A percentile compares a stretch with the other conserved stretches of the same genome.
phyloP scores from a whole-genome alignment of 345 rosid genomes.

The Erysimum cheiranthoides region DNA sequence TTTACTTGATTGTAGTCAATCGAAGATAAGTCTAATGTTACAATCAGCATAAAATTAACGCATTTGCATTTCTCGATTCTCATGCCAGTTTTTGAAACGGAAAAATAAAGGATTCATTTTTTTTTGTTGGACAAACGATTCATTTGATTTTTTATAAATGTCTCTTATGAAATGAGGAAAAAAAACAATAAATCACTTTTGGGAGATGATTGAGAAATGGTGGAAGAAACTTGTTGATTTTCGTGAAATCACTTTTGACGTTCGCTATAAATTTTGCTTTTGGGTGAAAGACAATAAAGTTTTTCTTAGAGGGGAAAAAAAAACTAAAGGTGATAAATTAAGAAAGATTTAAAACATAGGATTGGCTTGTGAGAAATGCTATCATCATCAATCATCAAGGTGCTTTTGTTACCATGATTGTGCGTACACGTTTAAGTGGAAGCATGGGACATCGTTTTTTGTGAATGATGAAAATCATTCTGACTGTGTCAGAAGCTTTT shows the following conservation, averaged over 20 bases:
- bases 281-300: constrained; percentile 12
- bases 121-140: too few species aligned
- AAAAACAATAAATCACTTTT: not conserved
- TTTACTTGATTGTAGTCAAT: constrained; percentile 4
- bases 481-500: constrained; percentile 38
- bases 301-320: not conserved
- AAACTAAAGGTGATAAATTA: not conserved
- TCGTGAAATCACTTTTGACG: constrained; percentile 4
- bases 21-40: constrained; percentile 5
- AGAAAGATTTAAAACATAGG: constrained; percentile 25
- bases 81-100: not conserved
- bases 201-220: constrained; percentile 12
- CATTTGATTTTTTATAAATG: not conserved
- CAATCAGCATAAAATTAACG: constrained; percentile 17
- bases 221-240: constrained; percentile 27
- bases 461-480: constrained; percentile 39
- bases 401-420: constrained; percentile 40
- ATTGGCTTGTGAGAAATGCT: constrained; percentile 35
- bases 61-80: not conserved
- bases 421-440: constrained; percentile 27
- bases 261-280: not conserved
- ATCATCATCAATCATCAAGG: constrained; percentile 36
- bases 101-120: not conserved
- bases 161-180: not conserved
- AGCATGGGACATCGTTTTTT: constrained; percentile 41